These are phyloP conservation scores for Apiotrichum laibachii DNA, from an alignment of 1,284 basidiomycete species.

Conservation along the genomic window DNA sequence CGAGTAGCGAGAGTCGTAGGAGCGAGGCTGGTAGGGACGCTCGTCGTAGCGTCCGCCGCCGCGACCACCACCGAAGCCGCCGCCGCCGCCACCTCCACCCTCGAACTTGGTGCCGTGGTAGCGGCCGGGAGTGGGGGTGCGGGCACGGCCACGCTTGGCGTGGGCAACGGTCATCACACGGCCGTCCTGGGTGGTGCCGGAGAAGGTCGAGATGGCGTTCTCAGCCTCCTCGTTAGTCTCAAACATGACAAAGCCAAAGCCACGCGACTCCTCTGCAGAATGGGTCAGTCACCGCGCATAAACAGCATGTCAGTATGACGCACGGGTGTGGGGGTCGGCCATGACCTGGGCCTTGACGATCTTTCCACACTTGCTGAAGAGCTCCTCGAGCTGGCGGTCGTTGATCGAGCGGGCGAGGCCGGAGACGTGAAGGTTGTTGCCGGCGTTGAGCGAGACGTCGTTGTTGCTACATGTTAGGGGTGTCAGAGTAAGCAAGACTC, in stretches of 20 bases:
- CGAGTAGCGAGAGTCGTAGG: constrained; percentile 49
- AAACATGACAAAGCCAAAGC: constrained; percentile 98
- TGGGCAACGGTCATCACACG: constrained; percentile 83
- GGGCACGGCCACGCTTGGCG: constrained; percentile 87
- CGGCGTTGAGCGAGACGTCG: constrained; percentile 67
- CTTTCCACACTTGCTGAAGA: constrained; percentile 83
- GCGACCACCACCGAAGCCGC: constrained; percentile 55
- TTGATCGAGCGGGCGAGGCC: constrained; percentile 76
- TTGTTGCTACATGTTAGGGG: constrained; percentile 20
- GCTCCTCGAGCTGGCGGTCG: constrained; percentile 78
- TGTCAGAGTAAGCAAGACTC: not conserved
- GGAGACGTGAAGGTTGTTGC: constrained; percentile 96
- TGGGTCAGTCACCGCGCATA: not conserved
- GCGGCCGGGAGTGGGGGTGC: constrained; percentile 90
- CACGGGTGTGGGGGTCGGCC: constrained; percentile 90
- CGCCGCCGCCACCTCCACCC: constrained; percentile 64
- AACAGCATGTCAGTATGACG: constrained; percentile 10
- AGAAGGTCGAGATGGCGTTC: constrained; percentile 77
- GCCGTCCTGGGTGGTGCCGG: constrained; percentile 78
- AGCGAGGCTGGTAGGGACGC: constrained; percentile 50
- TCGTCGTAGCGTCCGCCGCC: constrained; percentile 30
- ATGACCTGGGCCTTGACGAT: constrained; percentile 85
- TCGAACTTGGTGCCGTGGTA: constrained; percentile 63
- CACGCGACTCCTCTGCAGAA: constrained; percentile 70
- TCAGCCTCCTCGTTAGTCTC: constrained; percentile 82